Evolutionary conservation across 1,284 basidiomycete species (phyloP).

Genomic region (Ustilago lituana): DNA sequence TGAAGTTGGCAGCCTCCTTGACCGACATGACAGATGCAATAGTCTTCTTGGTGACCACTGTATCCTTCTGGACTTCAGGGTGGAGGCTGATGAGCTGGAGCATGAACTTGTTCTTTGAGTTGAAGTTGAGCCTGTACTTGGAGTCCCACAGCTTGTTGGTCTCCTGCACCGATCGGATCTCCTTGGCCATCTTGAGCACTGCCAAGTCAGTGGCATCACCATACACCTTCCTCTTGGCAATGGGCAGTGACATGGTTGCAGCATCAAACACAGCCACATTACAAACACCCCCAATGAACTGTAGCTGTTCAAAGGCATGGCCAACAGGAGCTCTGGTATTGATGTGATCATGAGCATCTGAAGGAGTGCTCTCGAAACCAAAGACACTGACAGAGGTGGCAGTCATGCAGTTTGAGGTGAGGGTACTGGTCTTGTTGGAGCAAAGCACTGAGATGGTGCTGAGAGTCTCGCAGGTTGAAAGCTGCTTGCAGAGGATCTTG

Average conservation of each 20-base stretch:
- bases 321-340: constrained; percentile 34
- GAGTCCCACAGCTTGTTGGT: constrained; percentile 66
- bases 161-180: constrained; percentile 66
- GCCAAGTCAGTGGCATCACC: constrained; percentile 76
- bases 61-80: constrained; percentile 2
- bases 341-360: constrained; percentile 43
- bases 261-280: constrained; percentile 74
- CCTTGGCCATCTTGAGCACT: constrained; percentile 74
- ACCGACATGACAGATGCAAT: constrained; percentile 38
- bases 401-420: constrained; percentile 72
- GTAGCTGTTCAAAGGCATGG: constrained; percentile 39
- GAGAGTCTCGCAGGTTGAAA: constrained; percentile 76
- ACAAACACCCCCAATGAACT: constrained; percentile 72
- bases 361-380: constrained; percentile 58
- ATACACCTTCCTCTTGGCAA: constrained; percentile 69
- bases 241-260: constrained; percentile 28
- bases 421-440: constrained; percentile 79
- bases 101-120: constrained; percentile 77
- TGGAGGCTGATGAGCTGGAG: constrained; percentile 66
- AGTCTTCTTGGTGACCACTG: not conserved
- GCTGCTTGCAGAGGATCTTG: constrained; percentile 75
- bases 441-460: constrained; percentile 75
- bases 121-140: constrained; percentile 71
- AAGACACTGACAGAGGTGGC: constrained; percentile 68
- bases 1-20: constrained; percentile 65